Evolutionary conservation across 2,329 filamentous ascomycete species (phyloP), one percentile per base, ranked within the genome.

Genomic region (Penicillium freii): DNA sequence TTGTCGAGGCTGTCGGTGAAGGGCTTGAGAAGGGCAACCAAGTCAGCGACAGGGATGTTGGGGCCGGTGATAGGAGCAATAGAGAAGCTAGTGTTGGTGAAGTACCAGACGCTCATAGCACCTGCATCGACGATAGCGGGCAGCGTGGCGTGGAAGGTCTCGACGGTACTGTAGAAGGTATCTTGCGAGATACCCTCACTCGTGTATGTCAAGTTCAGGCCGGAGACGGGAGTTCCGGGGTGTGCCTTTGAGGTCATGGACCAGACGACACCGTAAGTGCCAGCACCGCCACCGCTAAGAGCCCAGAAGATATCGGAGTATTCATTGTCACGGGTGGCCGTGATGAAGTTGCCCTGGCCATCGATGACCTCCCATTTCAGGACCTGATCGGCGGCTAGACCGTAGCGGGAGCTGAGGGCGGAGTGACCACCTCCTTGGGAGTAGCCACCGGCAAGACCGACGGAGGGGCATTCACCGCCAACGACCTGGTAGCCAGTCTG

Each of bases 371-470:
- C 78, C 52, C 76, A 82, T 59, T 81, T 77, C 2, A 88, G 74
- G 0, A 81, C 78, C 49, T 88, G 80, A 61, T 88, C 85, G 0
- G 84, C 84, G 13, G 73, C 82, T 0, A 89, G 75, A 6, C 86
- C 86, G 48, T 81, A 83, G n/a, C 68, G 73, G 1, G 80, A 81
- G 33, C 75, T 76, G 1, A 88, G 74, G 0, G 79, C 74, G 0
- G 78, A 80, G 65, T 87, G 84, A 0, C 86, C 86, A 15, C 84
- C 86, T 5, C 84, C 84, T 66, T 85, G 82, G 3, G 76, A 80
- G 63, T 82, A 88, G 1, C 85, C 85, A 17, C 85, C 86, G 0
- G 82, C 80, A 8, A 84, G 62, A 1, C 84, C 84, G 5, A 87
- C 84, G 0, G 80, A 82, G 0, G 78, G 79, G 38, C 78, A 80